Percentiles rank a stretch among this genome's conserved stretches.
These are phyloP conservation scores for Sugiyamaella japonica DNA, from an alignment of 1,139 yeast species.

Conservation along the genomic window DNA sequence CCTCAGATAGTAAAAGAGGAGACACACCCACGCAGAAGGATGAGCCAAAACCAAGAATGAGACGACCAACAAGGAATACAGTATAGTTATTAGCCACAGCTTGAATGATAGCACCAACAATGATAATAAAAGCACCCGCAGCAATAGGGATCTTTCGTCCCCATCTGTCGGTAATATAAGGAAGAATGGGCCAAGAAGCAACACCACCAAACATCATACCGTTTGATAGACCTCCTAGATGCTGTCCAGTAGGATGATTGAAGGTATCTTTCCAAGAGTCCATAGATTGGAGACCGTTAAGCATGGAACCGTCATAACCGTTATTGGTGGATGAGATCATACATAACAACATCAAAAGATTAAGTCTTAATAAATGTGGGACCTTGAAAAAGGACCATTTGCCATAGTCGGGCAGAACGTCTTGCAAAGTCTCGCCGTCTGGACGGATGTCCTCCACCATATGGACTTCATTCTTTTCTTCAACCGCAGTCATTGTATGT, in stretches of 20 bases:
- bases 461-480: constrained; percentile 9
- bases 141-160: constrained; percentile 83
- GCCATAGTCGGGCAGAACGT: constrained; percentile 15
- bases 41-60: constrained; percentile 92
- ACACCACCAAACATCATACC: constrained; percentile 37
- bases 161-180: constrained; percentile 58
- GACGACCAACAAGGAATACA: constrained; percentile 90
- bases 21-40: constrained; percentile 57
- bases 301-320: constrained; percentile 55
- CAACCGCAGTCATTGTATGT: constrained; percentile 6
- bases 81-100: constrained; percentile 76
- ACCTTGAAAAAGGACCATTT: constrained; percentile 1
- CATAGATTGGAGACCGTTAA: constrained; percentile 53
- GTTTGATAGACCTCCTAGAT: constrained; percentile 39
- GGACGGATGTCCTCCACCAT: constrained; percentile 10
- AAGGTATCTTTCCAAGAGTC: constrained; percentile 39
- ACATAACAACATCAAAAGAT: constrained; percentile 43
- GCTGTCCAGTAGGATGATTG: constrained; percentile 46
- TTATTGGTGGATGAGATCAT: constrained; percentile 50
- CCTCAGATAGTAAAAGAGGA: constrained; percentile 38
- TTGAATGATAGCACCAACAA: constrained; percentile 82
- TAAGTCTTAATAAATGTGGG: constrained; percentile 43
- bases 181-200: constrained; percentile 63
- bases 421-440: constrained; percentile 8
- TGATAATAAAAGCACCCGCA: constrained; percentile 74